These are phyloP conservation scores for Fusarium sp. DNA, from an alignment of 2,329 filamentous ascomycete species.

Conservation along the genomic window DNA sequence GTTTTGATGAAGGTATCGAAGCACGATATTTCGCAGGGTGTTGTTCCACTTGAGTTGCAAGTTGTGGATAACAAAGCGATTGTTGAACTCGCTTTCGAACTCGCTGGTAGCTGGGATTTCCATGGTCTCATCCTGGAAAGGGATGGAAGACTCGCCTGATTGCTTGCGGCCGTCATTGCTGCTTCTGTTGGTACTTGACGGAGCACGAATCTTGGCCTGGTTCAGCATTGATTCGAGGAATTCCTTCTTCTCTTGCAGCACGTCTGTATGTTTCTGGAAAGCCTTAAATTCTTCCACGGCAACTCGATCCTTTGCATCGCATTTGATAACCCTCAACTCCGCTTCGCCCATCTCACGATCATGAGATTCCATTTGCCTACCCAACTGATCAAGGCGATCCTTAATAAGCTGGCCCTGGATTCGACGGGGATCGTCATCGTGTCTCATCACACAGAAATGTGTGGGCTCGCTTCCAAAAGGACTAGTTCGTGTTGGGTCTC, in stretches of 20 bases:
- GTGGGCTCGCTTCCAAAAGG: slow-evolving; percentile 94
- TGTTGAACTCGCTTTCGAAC: slow-evolving; percentile 94
- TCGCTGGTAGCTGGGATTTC: slow-evolving; percentile 79
- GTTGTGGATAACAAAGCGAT: slow-evolving; percentile 98
- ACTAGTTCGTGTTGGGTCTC: slow-evolving; percentile 85
- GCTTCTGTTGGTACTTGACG: slow-evolving; percentile 43
- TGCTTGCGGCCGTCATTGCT: slow-evolving; percentile 43
- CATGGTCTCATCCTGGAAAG: slow-evolving; percentile 67
- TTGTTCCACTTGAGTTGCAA: slow-evolving; percentile 99
- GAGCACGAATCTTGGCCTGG: slow-evolving; percentile 56
- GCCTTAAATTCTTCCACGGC: slow-evolving; percentile 70
- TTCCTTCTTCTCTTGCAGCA: slow-evolving; percentile 66
- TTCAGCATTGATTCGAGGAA: slow-evolving; percentile 69
- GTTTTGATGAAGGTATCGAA: slow-evolving; percentile 97
- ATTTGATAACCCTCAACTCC: slow-evolving; percentile 71
- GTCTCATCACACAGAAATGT: slow-evolving; percentile 94
- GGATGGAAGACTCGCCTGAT: slow-evolving; percentile 56
- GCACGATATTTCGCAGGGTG: slow-evolving; percentile 90
- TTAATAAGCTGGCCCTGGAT: slow-evolving; percentile 90
- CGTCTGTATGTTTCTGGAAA: slow-evolving; percentile 63
- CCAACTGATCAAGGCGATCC: slow-evolving; percentile 80
- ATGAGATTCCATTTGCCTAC: slow-evolving; percentile 81
- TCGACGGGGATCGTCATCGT: slow-evolving; percentile 85
- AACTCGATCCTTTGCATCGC: slow-evolving; percentile 60
- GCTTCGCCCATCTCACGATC: slow-evolving; percentile 77